Evolutionary conservation across 2,329 filamentous ascomycete species (phyloP).

Genomic region (Nemania sp.): DNA sequence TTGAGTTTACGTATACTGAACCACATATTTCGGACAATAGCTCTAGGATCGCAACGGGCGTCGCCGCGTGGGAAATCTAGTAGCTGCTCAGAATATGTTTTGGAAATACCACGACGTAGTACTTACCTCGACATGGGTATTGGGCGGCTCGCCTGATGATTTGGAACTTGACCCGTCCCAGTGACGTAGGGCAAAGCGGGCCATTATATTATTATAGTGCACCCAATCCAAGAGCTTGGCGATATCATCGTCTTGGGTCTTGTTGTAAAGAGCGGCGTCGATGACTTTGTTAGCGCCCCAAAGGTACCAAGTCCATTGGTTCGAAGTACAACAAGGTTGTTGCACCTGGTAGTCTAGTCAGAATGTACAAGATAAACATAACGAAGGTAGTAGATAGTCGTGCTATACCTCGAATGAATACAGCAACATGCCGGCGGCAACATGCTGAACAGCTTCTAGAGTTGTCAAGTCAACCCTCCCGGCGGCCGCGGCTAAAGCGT

Average conservation of each 20-base stretch:
- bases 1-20: background rate
- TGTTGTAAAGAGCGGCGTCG: background rate
- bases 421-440: slow-evolving; percentile 46
- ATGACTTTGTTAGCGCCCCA: background rate
- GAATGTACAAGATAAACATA: too few species aligned
- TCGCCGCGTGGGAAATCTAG: background rate
- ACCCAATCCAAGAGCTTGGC: too few species aligned
- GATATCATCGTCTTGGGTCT: too few species aligned
- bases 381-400: background rate
- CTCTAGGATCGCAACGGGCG: background rate
- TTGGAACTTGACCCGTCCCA: too few species aligned
- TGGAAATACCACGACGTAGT: too few species aligned
- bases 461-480: slow-evolving; percentile 11
- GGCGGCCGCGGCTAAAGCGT: slow-evolving; percentile 32
- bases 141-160: too few species aligned
- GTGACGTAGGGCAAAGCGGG: too few species aligned
- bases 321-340: background rate
- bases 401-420: slow-evolving; percentile 46
- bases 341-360: background rate
- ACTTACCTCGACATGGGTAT: too few species aligned
- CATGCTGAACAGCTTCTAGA: slow-evolving; percentile 45
- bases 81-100: too few species aligned
- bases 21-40: background rate
- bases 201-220: too few species aligned
- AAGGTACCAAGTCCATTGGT: background rate